A percentile compares a stretch with the other conserved stretches of the same genome.
Conservation (phyloP, 768 basidiomycete species). For the Lactifluus piperatus region DNA sequence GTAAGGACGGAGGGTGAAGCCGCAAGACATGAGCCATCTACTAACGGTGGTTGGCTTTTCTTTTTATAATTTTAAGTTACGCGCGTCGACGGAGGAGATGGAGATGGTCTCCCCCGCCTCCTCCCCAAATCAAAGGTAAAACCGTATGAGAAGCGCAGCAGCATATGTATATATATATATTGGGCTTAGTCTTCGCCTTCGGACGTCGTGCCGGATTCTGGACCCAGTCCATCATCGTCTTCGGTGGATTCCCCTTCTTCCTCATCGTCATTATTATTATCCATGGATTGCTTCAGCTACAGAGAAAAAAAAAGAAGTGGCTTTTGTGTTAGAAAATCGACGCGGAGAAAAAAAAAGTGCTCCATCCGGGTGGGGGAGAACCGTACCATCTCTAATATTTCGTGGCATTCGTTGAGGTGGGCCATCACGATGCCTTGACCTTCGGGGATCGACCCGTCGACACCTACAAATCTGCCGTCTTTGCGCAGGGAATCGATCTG, state of each 20-base stretch:
- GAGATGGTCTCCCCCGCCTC: no score
- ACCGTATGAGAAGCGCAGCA: background rate
- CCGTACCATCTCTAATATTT: conserved; percentile 88
- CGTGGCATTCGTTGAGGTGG: conserved; percentile 93
- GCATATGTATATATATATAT: background rate
- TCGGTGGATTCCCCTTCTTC: conserved; percentile 13
- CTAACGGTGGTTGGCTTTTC: conserved; percentile 1
- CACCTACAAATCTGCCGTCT: conserved; percentile 88
- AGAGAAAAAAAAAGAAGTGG: no score
- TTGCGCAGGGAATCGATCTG: conserved; percentile 91
- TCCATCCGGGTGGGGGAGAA: background rate
- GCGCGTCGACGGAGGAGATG: background rate
- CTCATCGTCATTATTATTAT: conserved; percentile 28
- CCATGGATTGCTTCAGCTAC: conserved; percentile 79
- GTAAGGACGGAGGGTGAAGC: background rate
- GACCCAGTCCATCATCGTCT: conserved; percentile 20
- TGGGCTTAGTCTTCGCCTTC: conserved; percentile 13
- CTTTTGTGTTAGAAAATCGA: background rate
- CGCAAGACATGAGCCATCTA: conserved; percentile 1
- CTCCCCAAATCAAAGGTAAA: background rate
- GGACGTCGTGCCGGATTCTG: conserved; percentile 9
- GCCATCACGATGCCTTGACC: conserved; percentile 96
- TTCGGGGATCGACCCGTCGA: conserved; percentile 85
- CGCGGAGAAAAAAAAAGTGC: background rate
- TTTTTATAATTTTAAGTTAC: background rate